These are phyloP conservation scores for Curvularia lunata DNA, from an alignment of 2,329 filamentous ascomycete species.

Conservation along the genomic window DNA sequence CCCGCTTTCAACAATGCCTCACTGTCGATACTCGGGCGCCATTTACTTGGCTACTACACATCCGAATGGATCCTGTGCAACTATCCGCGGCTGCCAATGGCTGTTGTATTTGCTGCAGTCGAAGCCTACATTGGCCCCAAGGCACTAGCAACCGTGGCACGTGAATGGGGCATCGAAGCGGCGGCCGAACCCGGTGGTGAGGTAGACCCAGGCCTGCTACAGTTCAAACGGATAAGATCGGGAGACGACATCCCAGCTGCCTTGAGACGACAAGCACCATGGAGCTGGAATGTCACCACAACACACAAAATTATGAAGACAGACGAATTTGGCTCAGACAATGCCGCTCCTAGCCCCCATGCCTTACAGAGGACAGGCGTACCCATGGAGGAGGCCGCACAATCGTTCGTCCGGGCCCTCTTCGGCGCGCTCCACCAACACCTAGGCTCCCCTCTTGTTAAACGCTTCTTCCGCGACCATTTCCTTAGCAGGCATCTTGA, in stretches of 20 bases:
- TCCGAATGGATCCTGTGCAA: slow-evolving; percentile 86
- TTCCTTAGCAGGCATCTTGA: slow-evolving; percentile 81
- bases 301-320: slow-evolving; percentile 81
- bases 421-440: slow-evolving; percentile 87
- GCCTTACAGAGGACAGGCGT: slow-evolving; percentile 31
- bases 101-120: slow-evolving; percentile 85
- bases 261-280: slow-evolving; percentile 36
- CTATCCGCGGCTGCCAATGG: slow-evolving; percentile 88
- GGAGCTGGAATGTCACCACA: slow-evolving; percentile 47
- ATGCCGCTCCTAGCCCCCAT: slow-evolving; percentile 36
- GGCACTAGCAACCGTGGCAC: slow-evolving; percentile 74
- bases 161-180: slow-evolving; percentile 89
- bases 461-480: slow-evolving; percentile 83
- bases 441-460: slow-evolving; percentile 76
- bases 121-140: slow-evolving; percentile 80
- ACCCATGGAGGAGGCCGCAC: slow-evolving; percentile 65
- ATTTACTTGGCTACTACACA: slow-evolving; percentile 86
- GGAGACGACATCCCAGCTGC: slow-evolving; percentile 36
- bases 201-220: slow-evolving; percentile 88
- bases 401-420: slow-evolving; percentile 81
- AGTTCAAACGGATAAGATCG: slow-evolving; percentile 65
- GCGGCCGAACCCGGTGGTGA: slow-evolving; percentile 88
- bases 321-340: slow-evolving; percentile 80
- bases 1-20: slow-evolving; percentile 86
- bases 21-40: slow-evolving; percentile 78